A percentile compares a stretch with the other conserved stretches of the same genome.
Evolutionary conservation across 2,329 filamentous ascomycete genomes (phyloP).

Genomic region (Ophiostoma sp.): DNA sequence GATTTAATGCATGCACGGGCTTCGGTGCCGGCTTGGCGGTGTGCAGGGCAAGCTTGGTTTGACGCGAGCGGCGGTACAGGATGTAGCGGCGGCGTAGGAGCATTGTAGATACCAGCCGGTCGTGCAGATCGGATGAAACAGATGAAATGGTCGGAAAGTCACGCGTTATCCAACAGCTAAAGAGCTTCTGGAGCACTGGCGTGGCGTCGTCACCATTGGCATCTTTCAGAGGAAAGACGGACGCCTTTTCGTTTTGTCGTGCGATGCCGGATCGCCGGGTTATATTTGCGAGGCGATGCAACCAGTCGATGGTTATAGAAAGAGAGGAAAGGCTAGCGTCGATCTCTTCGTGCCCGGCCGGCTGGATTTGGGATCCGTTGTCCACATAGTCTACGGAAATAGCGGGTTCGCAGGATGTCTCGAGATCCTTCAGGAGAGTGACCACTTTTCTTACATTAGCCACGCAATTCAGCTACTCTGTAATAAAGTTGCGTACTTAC

Average conservation of each 20-base stretch:
- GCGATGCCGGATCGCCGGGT: not conserved
- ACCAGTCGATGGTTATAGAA: not conserved
- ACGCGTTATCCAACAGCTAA: not conserved
- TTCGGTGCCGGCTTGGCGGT: not conserved
- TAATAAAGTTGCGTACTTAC: not conserved
- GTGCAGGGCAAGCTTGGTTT: not conserved
- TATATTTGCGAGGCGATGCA: not conserved
- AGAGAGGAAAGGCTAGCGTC: not conserved
- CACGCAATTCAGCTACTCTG: not conserved
- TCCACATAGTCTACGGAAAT: too few species aligned
- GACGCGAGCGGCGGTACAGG: not conserved
- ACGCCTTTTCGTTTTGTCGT: not conserved
- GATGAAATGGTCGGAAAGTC: not conserved
- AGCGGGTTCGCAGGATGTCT: too few species aligned
- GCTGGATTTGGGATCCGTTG: not conserved
- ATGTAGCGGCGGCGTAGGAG: not conserved
- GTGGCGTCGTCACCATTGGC: not conserved
- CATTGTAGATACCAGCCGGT: not conserved
- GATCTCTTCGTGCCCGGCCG: not conserved
- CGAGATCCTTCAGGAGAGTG: too few species aligned
- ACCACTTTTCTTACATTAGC: too few species aligned
- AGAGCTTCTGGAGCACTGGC: not conserved
- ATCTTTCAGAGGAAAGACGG: not conserved
- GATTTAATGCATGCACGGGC: too few species aligned
- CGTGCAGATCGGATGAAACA: too few species aligned